Percentiles rank a stretch among this genome's conserved stretches.
Conservation (phyloP, 2,329 filamentous ascomycete species). For the Didymella glomerata region DNA sequence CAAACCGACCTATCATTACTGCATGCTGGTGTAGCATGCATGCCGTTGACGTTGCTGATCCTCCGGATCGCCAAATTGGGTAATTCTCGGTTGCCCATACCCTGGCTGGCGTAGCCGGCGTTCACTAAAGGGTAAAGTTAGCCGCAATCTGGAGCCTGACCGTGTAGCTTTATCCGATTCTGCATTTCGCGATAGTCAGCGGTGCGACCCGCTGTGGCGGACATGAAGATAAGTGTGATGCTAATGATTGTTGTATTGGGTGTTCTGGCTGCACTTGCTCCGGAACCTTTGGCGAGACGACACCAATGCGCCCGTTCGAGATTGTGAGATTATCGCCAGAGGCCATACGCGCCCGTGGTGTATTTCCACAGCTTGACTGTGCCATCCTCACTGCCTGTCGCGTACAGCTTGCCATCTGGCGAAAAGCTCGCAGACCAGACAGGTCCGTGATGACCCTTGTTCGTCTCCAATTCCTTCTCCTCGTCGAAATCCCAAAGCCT, state of each 20-base stretch:
- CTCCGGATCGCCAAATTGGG: conserved; percentile 35
- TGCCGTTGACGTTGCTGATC: conserved; percentile 30
- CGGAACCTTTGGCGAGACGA: background rate
- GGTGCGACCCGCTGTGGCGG: background rate
- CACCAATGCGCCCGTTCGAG: background rate
- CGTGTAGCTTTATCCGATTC: conserved; percentile 1
- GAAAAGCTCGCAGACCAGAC: conserved; percentile 97
- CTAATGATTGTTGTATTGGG: conserved; percentile 5
- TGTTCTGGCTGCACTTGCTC: conserved; percentile 3
- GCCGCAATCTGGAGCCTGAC: conserved; percentile 2
- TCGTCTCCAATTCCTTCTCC: conserved; percentile 83
- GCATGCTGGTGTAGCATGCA: conserved; percentile 20
- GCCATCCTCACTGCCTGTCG: conserved; percentile 94
- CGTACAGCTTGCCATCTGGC: conserved; percentile 94
- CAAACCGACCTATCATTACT: conserved; percentile 29
- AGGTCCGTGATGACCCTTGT: conserved; percentile 96
- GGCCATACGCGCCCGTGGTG: conserved; percentile 69
- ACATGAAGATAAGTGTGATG: background rate
- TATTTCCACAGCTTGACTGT: conserved; percentile 92
- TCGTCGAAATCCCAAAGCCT: conserved; percentile 89
- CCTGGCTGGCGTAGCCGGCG: conserved; percentile 15
- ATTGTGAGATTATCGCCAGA: conserved; percentile 63
- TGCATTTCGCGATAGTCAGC: background rate
- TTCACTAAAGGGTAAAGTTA: conserved; percentile 9
- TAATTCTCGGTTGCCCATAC: conserved; percentile 31